Evolutionary conservation across 768 basidiomycete species (phyloP).

Genomic region (Lactarius evosmus): DNA sequence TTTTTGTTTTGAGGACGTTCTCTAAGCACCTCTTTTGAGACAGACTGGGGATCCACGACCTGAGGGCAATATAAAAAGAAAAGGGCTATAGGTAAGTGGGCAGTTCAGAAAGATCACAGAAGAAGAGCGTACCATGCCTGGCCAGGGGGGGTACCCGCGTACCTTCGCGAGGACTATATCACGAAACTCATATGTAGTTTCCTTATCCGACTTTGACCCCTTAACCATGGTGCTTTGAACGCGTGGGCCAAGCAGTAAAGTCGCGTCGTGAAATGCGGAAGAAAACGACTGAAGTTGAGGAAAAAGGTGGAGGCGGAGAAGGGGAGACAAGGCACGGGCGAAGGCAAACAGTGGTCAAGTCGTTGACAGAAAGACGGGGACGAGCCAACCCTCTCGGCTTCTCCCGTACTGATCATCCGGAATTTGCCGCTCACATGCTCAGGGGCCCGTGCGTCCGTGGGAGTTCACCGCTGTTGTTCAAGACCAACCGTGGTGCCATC

Average conservation of each 20-base stretch:
- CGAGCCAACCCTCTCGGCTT: constrained; percentile 10
- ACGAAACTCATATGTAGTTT: constrained; percentile 57
- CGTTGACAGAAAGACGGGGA: background rate
- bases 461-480: background rate
- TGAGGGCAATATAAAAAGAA: constrained; percentile 36
- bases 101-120: constrained; percentile 24
- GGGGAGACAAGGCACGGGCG: background rate
- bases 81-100: constrained; percentile 19
- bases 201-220: constrained; percentile 38
- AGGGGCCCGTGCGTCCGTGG: constrained; percentile 22
- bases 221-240: constrained; percentile 35
- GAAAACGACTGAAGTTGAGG: background rate
- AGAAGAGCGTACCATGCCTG: constrained; percentile 73
- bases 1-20: constrained; percentile 77
- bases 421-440: constrained; percentile 7
- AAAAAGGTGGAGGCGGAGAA: background rate
- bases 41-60: constrained; percentile 74
- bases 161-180: constrained; percentile 92
- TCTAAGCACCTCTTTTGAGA: constrained; percentile 57
- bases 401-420: constrained; percentile 22
- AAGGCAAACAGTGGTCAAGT: constrained; percentile 2
- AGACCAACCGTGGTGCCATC: no score
- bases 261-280: background rate
- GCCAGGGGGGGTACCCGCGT: constrained; percentile 95
- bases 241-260: constrained; percentile 18